Percentiles rank a stretch among this genome's conserved stretches.
Evolutionary conservation across 805 yeast genomes (phyloP).

Genomic region (Starmerella asiatica): DNA sequence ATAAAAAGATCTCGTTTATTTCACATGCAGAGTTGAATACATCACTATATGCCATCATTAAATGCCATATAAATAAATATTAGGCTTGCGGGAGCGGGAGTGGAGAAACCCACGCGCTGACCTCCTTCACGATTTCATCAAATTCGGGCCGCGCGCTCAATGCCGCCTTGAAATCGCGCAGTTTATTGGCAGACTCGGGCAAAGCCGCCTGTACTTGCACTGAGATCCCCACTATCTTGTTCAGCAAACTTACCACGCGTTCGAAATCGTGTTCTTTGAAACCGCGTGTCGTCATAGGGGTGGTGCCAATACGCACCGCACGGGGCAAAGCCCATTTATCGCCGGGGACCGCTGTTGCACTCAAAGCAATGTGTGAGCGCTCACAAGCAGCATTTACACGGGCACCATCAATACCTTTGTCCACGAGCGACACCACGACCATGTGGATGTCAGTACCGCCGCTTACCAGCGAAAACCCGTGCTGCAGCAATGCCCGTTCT

Average conservation of each 20-base stretch:
- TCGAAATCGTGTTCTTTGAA: constrained; percentile 74
- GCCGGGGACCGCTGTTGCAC: constrained; percentile 96
- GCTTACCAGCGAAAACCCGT: constrained; percentile 73
- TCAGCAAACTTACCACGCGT: constrained; percentile 65
- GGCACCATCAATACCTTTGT: constrained; percentile 87
- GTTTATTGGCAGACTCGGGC: constrained; percentile 84
- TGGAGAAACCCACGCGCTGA: constrained; percentile 18
- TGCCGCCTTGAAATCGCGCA: constrained; percentile 86
- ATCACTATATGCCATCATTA: no score
- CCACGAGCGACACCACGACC: constrained; percentile 69
- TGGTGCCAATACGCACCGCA: constrained; percentile 94
- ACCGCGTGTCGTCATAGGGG: constrained; percentile 98
- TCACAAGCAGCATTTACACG: constrained; percentile 92
- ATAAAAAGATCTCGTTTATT: no score
- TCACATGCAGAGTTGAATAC: no score
- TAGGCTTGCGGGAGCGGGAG: constrained; percentile 11
- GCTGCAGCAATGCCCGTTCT: constrained; percentile 54
- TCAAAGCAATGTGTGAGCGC: constrained; percentile 82
- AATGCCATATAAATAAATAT: background rate
- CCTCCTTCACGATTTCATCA: constrained; percentile 18
- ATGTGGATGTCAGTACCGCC: constrained; percentile 96
- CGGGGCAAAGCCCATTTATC: constrained; percentile 94
- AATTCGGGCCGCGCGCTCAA: constrained; percentile 32
- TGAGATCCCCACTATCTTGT: constrained; percentile 63
- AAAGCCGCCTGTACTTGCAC: constrained; percentile 58